These are phyloP conservation scores for Rhynchosporium graminicola DNA, from an alignment of 2,329 filamentous ascomycete species.

Conservation along the genomic window DNA sequence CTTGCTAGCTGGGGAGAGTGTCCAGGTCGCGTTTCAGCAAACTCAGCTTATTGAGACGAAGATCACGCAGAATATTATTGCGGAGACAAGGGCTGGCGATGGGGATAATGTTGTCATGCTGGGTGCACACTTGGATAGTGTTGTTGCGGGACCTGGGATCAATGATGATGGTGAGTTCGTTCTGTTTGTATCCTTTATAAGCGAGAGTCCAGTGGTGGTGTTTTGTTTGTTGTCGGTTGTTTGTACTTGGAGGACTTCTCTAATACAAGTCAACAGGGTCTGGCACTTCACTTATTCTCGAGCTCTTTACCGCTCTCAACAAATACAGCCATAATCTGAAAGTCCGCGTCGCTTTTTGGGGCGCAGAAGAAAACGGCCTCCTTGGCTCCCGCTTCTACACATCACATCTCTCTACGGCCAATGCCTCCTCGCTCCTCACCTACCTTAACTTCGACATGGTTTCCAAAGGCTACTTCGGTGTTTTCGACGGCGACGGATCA, in stretches of 20 bases:
- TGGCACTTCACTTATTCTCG: conserved; percentile 58
- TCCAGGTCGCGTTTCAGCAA: conserved; percentile 22
- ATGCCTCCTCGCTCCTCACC: conserved; percentile 57
- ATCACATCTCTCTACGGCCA: conserved; percentile 47
- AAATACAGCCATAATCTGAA: conserved; percentile 57
- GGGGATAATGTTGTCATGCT: conserved; percentile 57
- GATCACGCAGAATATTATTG: conserved; percentile 38
- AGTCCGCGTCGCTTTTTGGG: conserved; percentile 67
- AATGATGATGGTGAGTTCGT: conserved; percentile 58
- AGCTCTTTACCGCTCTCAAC: conserved; percentile 60
- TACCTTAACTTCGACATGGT: conserved; percentile 69
- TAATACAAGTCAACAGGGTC: conserved; percentile 37
- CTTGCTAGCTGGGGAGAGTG: conserved; percentile 18
- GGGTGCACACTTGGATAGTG: conserved; percentile 62
- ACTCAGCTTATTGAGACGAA: conserved; percentile 23
- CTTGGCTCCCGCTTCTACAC: conserved; percentile 62
- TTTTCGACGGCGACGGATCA: conserved; percentile 57
- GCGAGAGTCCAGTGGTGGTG: background rate
- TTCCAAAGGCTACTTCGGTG: conserved; percentile 56
- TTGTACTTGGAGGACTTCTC: background rate
- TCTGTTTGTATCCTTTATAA: background rate
- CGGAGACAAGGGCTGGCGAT: conserved; percentile 59
- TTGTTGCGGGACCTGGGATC: conserved; percentile 62
- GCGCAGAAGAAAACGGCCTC: conserved; percentile 63
- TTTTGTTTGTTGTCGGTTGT: background rate